A percentile compares a stretch with the other conserved stretches of the same genome.
Conservation (phyloP, 345 rosid genomes). For the Camelina hispida region DNA sequence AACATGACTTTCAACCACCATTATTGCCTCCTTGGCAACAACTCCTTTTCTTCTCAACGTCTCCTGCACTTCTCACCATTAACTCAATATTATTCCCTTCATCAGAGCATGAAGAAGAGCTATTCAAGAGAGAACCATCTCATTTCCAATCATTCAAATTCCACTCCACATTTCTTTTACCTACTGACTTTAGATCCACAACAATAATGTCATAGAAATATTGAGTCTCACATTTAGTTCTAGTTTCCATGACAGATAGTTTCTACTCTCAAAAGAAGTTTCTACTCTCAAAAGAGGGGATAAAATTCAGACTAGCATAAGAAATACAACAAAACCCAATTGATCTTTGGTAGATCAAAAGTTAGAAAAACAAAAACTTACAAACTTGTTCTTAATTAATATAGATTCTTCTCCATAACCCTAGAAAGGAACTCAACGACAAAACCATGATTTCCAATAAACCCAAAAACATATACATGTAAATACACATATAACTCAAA, state of each 20-base stretch:
- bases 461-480: no score
- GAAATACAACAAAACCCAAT: slow-evolving; percentile 28
- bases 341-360: slow-evolving; percentile 6
- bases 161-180: slow-evolving; percentile 80
- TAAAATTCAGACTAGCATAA: slow-evolving; percentile 4
- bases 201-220: slow-evolving; percentile 59
- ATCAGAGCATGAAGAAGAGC: slow-evolving; percentile 83
- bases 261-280: no score
- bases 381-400: no score
- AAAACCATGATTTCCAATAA: no score
- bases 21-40: slow-evolving; percentile 60
- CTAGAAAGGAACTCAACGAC: no score
- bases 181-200: slow-evolving; percentile 55
- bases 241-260: slow-evolving; percentile 72
- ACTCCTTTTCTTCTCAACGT: slow-evolving; percentile 71
- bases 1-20: slow-evolving; percentile 29
- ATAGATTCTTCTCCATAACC: no score
- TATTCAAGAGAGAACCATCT: slow-evolving; percentile 93
- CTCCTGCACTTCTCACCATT: slow-evolving; percentile 44
- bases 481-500: no score
- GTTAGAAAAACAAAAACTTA: no score
- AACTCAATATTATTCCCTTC: slow-evolving; percentile 67
- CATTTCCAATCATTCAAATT: slow-evolving; percentile 95
- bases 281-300: slow-evolving; percentile 11
- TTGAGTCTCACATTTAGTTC: slow-evolving; percentile 64